Evolutionary conservation across 306 rosid genomes (phyloP).

Genomic region (Biancaea sappan): DNA sequence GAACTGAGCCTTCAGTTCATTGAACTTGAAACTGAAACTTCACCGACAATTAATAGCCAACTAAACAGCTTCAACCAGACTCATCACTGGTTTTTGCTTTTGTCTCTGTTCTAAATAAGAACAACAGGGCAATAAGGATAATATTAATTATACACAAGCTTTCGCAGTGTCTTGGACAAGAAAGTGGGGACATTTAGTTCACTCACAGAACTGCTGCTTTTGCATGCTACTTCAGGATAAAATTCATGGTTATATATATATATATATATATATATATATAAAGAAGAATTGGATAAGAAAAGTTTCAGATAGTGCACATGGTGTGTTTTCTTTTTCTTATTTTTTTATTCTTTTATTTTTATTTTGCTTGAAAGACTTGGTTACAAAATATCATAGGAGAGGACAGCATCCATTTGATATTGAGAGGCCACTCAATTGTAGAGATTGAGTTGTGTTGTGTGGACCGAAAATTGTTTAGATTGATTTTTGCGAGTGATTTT

Average conservation of each 20-base stretch:
- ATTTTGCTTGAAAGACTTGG: no score
- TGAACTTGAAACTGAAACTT: slow-evolving; percentile 37
- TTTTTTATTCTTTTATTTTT: no score
- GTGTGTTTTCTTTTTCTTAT: background rate
- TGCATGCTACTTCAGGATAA: background rate
- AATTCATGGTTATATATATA: background rate
- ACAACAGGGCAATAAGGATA: background rate
- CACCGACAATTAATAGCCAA: slow-evolving; percentile 30
- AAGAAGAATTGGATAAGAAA: background rate
- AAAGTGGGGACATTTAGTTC: background rate
- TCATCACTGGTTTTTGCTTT: slow-evolving; percentile 31
- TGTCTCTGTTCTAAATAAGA: slow-evolving; percentile 16
- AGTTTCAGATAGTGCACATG: background rate
- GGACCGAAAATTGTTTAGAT: no score
- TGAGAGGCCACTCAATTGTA: no score
- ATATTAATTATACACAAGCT: background rate
- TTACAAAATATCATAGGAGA: no score
- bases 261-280: background rate
- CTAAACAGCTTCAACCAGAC: slow-evolving; percentile 27
- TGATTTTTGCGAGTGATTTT: no score
- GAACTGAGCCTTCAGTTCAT: slow-evolving; percentile 13
- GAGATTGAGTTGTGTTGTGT: no score
- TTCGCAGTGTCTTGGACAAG: background rate
- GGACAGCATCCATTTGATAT: no score
- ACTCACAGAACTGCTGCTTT: background rate